These are phyloP conservation scores for Ascomycota sp. DNA, from an alignment of 2,329 filamentous ascomycete genomes.

Conservation along the genomic window DNA sequence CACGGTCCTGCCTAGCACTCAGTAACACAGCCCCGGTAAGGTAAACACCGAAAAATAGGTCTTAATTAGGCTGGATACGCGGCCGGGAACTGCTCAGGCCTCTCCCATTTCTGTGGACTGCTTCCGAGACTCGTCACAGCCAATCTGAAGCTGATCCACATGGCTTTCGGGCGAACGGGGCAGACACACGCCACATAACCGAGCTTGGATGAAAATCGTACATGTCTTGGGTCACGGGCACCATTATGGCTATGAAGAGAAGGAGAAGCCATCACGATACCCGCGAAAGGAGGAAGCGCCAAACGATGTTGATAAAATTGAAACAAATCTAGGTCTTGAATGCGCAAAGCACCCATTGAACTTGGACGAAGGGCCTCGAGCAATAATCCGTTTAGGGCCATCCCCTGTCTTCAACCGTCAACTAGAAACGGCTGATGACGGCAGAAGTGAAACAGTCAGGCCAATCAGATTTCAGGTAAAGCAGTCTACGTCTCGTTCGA, in stretches of 20 bases:
- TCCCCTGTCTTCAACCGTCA: background rate
- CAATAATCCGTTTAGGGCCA: background rate
- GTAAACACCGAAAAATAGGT: too few relatives aligned
- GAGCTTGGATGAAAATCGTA: background rate
- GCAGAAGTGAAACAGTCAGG: background rate
- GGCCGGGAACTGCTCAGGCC: too few relatives aligned
- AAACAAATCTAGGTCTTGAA: conserved; percentile 3
- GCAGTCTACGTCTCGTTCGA: conserved; percentile 1
- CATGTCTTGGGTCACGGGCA: too few relatives aligned
- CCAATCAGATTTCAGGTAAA: conserved; percentile 1
- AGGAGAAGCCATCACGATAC: conserved; percentile 1
- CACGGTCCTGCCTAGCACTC: too few relatives aligned
- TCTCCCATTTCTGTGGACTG: too few relatives aligned
- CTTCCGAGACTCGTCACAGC: too few relatives aligned
- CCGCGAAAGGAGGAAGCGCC: conserved; percentile 2
- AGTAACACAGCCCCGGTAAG: too few relatives aligned
- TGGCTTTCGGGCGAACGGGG: background rate
- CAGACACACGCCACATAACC: background rate
- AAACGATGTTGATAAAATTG: conserved; percentile 2
- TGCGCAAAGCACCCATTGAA: conserved; percentile 1
- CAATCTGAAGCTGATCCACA: too few relatives aligned
- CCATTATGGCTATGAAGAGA: too few relatives aligned
- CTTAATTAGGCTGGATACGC: too few relatives aligned
- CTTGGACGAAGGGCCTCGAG: background rate
- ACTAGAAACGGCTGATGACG: background rate